Percentiles rank a stretch among this genome's conserved stretches.
These are phyloP conservation scores for Spathaspora passalidarum DNA, from an alignment of 805 yeast species.

Conservation along the genomic window DNA sequence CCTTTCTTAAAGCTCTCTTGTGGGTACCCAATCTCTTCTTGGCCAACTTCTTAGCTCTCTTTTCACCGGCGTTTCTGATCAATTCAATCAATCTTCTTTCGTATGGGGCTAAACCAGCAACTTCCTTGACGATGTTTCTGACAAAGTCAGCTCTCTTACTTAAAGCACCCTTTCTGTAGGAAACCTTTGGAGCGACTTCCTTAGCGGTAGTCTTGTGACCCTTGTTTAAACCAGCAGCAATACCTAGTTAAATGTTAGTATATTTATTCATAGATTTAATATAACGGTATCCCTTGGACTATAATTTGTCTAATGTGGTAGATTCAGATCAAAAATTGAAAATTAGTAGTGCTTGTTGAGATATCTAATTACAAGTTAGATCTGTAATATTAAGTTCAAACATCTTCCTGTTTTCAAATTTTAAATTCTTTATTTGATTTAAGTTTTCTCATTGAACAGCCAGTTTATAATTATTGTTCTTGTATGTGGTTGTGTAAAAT, in stretches of 20 bases:
- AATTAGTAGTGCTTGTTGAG: too few species aligned
- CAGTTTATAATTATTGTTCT: too few species aligned
- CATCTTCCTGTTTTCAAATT: too few species aligned
- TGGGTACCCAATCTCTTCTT: slow-evolving; percentile 99
- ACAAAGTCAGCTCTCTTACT: slow-evolving; percentile 96
- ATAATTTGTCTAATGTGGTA: not conserved
- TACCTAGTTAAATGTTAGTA: slow-evolving; percentile 55
- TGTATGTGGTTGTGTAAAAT: too few species aligned
- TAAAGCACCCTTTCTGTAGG: slow-evolving; percentile 94
- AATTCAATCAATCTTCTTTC: slow-evolving; percentile 99
- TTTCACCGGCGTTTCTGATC: slow-evolving; percentile 99
- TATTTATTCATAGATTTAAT: slow-evolving; percentile 2
- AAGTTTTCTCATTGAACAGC: too few species aligned
- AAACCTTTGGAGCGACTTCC: slow-evolving; percentile 62
- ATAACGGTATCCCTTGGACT: not conserved
- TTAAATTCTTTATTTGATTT: not conserved
- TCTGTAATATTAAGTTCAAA: too few species aligned
- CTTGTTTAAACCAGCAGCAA: slow-evolving; percentile 98
- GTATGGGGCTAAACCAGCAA: slow-evolving; percentile 98
- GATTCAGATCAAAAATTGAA: too few species aligned
- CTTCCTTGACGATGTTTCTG: slow-evolving; percentile 93
- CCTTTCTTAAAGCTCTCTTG: slow-evolving; percentile 99
- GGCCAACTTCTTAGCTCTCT: slow-evolving; percentile 99
- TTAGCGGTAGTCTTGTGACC: slow-evolving; percentile 96
- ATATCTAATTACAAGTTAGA: too few species aligned